Conservation (phyloP, 1,139 yeast genomes). For the Protomyces pachydermus region DNA sequence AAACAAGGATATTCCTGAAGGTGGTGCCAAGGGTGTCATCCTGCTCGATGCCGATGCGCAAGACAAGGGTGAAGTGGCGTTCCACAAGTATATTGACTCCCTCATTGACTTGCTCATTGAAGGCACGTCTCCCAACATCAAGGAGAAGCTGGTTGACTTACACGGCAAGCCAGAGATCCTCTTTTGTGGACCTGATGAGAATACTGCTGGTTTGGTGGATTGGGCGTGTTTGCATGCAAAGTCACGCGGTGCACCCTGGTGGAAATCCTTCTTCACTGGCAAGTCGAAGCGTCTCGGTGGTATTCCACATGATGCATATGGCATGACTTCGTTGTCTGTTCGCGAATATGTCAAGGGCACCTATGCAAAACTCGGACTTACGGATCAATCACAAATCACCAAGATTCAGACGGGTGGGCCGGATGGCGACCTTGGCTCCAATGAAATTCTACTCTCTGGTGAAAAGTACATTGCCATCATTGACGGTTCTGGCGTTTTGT, state of each 20-base stretch:
- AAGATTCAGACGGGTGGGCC: slow-evolving; percentile 99
- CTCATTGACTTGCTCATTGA: slow-evolving; percentile 79
- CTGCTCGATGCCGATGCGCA: slow-evolving; percentile 73
- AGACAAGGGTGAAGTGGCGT: slow-evolving; percentile 76
- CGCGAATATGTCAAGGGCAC: slow-evolving; percentile 87
- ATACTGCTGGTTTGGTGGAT: slow-evolving; percentile 90
- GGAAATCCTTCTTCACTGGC: slow-evolving; percentile 98
- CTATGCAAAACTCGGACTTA: slow-evolving; percentile 67
- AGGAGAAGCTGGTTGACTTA: slow-evolving; percentile 80
- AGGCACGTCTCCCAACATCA: slow-evolving; percentile 65
- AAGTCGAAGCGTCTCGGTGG: slow-evolving; percentile 91
- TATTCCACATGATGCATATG: slow-evolving; percentile 96
- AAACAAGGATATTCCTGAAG: slow-evolving; percentile 98
- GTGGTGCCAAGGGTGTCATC: slow-evolving; percentile 97
- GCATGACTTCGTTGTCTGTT: slow-evolving; percentile 94
- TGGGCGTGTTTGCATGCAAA: slow-evolving; percentile 99
- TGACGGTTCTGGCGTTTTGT: slow-evolving; percentile 93
- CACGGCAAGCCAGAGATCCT: slow-evolving; percentile 81
- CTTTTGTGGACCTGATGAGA: slow-evolving; percentile 98
- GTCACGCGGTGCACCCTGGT: slow-evolving; percentile 93
- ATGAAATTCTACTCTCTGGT: slow-evolving; percentile 75
- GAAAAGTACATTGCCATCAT: slow-evolving; percentile 84
- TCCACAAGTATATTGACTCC: slow-evolving; percentile 88
- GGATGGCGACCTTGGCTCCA: slow-evolving; percentile 93
- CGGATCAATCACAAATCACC: slow-evolving; percentile 52